Conservation (phyloP, 495 filamentous ascomycete genomes). For the Trichoderma asperelloides region DNA sequence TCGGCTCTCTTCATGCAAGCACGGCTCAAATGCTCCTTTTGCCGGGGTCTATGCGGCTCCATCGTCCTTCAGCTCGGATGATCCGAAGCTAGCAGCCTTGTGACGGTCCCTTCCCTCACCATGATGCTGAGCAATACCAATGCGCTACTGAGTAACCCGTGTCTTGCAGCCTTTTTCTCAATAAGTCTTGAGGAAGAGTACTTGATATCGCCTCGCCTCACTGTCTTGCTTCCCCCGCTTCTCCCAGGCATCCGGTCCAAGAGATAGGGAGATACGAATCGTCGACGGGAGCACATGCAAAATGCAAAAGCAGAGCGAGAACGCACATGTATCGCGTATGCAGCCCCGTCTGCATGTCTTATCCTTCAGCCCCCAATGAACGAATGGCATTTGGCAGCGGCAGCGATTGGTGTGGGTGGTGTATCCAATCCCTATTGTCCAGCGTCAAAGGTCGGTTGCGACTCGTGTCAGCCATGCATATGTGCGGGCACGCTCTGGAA, state of each 20-base stretch:
- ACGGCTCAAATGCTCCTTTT: neutral
- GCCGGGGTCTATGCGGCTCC: neutral
- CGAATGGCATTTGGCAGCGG: neutral
- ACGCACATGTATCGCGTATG: neutral
- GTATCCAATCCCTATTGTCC: neutral
- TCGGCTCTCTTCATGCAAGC: neutral
- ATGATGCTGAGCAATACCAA: neutral
- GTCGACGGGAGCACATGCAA: neutral
- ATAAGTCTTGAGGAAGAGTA: neutral
- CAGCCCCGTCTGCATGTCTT: neutral
- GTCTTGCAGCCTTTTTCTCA: neutral
- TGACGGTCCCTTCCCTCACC: neutral
- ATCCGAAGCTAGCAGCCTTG: neutral
- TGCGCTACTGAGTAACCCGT: neutral
- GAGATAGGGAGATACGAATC: neutral
- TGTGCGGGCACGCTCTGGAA: neutral
- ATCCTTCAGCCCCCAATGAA: neutral
- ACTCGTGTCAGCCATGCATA: conserved; percentile 5
- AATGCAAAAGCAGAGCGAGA: neutral
- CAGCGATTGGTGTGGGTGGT: neutral
- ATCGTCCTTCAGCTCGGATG: neutral
- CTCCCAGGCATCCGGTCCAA: neutral
- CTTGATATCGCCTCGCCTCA: neutral
- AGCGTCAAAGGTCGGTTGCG: neutral
- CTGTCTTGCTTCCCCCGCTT: neutral